A percentile compares a stretch with the other conserved stretches of the same genome.
Conservation (phyloP, 139 green algal species). For the Coccomyxa sp. region DNA sequence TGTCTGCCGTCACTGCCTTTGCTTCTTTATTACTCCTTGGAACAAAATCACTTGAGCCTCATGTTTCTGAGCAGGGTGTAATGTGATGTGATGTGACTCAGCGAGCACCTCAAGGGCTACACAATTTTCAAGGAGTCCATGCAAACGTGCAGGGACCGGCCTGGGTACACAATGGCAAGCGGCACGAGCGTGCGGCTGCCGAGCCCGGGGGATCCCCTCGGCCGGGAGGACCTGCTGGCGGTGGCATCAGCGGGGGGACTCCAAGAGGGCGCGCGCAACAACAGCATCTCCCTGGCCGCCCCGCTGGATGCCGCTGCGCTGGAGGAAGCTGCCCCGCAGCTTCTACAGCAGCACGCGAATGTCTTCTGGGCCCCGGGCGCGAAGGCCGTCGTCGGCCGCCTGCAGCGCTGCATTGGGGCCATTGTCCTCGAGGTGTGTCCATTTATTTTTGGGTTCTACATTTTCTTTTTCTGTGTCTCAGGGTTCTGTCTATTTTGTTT, state of each 20-base stretch:
- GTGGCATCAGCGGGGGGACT: slow-evolving; percentile 34
- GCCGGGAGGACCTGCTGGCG: slow-evolving; percentile 21
- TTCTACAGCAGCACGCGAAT: not conserved
- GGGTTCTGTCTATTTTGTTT: not conserved
- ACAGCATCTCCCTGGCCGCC: slow-evolving; percentile 38
- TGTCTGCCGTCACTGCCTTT: not conserved
- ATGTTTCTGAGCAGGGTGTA: not conserved
- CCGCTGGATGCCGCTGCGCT: slow-evolving; percentile 29
- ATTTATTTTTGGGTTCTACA: not conserved
- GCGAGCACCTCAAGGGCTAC: not conserved
- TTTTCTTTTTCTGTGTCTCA: not conserved
- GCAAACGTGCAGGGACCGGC: not conserved
- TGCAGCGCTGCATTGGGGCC: slow-evolving; percentile 34
- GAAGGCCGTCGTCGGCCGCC: slow-evolving; percentile 39
- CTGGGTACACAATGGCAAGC: not conserved
- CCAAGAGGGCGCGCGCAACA: slow-evolving; percentile 27
- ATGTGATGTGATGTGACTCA: not conserved
- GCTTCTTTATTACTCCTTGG: not conserved
- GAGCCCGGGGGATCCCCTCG: not conserved
- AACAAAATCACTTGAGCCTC: too few species aligned
- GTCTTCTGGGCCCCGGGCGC: slow-evolving; percentile 41
- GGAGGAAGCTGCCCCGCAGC: not conserved
- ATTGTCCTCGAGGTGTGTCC: slow-evolving; percentile 16
- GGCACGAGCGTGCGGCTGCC: not conserved
- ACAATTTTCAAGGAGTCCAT: not conserved